Percentiles rank a stretch among this genome's conserved stretches.
Conservation (phyloP, 2,329 filamentous ascomycete genomes). For the Cryphonectria carpinicola region DNA sequence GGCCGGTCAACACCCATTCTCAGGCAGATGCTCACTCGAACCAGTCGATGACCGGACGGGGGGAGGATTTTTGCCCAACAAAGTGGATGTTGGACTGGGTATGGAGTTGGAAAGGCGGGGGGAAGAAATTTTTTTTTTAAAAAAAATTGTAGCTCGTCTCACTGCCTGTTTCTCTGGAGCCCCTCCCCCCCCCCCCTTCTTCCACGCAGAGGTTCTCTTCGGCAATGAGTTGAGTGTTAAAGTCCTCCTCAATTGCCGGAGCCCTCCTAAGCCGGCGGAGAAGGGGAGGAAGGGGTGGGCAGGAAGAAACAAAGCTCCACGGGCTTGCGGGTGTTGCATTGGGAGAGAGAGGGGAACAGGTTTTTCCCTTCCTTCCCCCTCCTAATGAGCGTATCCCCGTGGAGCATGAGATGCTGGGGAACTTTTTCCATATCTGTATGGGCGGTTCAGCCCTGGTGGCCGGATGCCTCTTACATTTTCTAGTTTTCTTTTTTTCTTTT, state of each 20-base stretch:
- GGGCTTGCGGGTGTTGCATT: slow-evolving; percentile 21
- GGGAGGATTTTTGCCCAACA: neutral
- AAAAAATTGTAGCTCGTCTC: slow-evolving; percentile 26
- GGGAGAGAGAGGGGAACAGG: slow-evolving; percentile 15
- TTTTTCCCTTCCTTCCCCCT: neutral
- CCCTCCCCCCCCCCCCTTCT: neutral
- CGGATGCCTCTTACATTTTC: neutral
- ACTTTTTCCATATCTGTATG: slow-evolving; percentile 6
- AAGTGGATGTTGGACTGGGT: slow-evolving; percentile 1
- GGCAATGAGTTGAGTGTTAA: slow-evolving; percentile 26
- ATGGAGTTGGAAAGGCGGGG: slow-evolving; percentile 15
- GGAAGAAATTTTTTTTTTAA: neutral
- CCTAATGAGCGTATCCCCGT: slow-evolving; percentile 15
- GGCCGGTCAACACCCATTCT: neutral
- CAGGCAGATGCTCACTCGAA: neutral
- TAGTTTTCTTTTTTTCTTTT: neutral
- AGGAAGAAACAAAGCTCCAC: slow-evolving; percentile 19
- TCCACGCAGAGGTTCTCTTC: neutral
- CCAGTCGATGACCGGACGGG: neutral
- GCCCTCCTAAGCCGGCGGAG: neutral
- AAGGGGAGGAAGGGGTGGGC: neutral
- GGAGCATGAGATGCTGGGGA: slow-evolving; percentile 32
- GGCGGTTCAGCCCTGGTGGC: slow-evolving; percentile 7
- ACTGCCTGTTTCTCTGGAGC: slow-evolving; percentile 24
- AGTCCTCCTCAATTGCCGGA: slow-evolving; percentile 27